phyloP scores from a whole-genome alignment of 352 stramenopile genomes.

The Phytopythium ostracodes region DNA sequence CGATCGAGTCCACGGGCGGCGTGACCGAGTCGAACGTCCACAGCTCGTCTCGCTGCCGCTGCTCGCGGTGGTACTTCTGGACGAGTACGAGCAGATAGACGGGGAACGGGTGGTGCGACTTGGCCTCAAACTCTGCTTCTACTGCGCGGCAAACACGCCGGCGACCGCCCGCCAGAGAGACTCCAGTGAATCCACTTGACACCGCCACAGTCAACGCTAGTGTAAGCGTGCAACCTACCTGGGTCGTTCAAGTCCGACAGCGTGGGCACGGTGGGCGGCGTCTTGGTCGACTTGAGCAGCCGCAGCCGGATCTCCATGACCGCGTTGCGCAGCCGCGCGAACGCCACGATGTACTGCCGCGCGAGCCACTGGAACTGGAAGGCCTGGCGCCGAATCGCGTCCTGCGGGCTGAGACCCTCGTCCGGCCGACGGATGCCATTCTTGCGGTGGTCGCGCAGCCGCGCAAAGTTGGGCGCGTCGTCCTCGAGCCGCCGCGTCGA shows the following conservation, averaged over 20 bases:
- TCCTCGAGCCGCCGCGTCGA: conserved; percentile 59
- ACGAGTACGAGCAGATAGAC: conserved; percentile 72
- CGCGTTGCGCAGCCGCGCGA: conserved; percentile 42
- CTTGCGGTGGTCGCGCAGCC: conserved; percentile 22
- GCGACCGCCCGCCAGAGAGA: background rate
- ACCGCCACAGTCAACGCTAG: background rate
- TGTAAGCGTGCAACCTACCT: conserved; percentile 23
- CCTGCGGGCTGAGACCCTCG: conserved; percentile 23
- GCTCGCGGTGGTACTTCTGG: conserved; percentile 82
- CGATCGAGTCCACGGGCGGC: conserved; percentile 78
- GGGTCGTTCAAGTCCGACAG: conserved; percentile 54
- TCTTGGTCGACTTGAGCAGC: conserved; percentile 27
- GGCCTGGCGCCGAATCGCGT: conserved; percentile 40
- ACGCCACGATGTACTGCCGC: conserved; percentile 59
- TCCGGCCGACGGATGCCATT: conserved; percentile 6
- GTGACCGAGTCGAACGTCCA: conserved; percentile 57
- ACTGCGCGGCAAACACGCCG: conserved; percentile 38
- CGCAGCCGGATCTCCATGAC: conserved; percentile 51
- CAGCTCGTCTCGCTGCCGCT: conserved; percentile 31
- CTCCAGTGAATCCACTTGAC: background rate
- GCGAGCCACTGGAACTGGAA: conserved; percentile 74
- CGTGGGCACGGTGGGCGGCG: conserved; percentile 20
- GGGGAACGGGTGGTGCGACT: conserved; percentile 73
- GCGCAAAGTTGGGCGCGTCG: conserved; percentile 37
- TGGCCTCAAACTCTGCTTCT: conserved; percentile 84